Base-by-base conservation (phyloP, 805 yeast genomes). In the Candida takata region DNA sequence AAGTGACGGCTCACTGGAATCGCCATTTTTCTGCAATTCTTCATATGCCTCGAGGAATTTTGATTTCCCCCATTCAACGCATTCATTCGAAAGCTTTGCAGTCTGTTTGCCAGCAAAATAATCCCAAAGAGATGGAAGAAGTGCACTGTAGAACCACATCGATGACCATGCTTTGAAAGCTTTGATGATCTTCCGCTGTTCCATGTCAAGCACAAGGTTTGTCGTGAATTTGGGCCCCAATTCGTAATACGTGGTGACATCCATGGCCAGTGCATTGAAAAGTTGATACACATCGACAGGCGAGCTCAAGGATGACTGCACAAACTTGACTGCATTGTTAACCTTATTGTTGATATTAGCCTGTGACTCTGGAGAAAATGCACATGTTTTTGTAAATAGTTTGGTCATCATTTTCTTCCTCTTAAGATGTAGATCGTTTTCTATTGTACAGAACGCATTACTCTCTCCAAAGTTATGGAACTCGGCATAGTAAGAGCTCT, bases 191-290 rank as follows among this genome's bases (percentile, higher is more conserved):
- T 65, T 48, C 19, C 66, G 60, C 24, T 67, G 70, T 15, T 64
- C 41, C 8, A 62, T 54, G 35, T 65, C 61, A 6, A 53, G 41
- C 24, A 78, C 47, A 24, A 76, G 55, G 25, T 70, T 54, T 1
- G 74, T 60, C 13, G 77, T 69, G 36, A 67, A 62, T 8, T 60
- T 55, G 1, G 52, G 43, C 0, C 88, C 88, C 40, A 77, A 65
- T 37, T 75, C 74, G 48, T 78, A 77, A 15, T 70, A 67, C 2
- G 79, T 68, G 2, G 79, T 75, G 4, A 75, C 79, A 47, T 80
- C 87, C 76, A 81, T 72, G 5, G 88, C 87, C 48, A 81, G 61
- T 13, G 78, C 60, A n/a, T 77, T 77, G 63, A 79, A 80, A n/a
- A 81, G 52, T 14, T 72, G 64, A 46, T 74, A 76, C 3, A 74